Percentiles rank a stretch among this genome's conserved stretches.
Evolutionary conservation across 768 basidiomycete species (phyloP).

Genomic region (Agaricus subrufescens): DNA sequence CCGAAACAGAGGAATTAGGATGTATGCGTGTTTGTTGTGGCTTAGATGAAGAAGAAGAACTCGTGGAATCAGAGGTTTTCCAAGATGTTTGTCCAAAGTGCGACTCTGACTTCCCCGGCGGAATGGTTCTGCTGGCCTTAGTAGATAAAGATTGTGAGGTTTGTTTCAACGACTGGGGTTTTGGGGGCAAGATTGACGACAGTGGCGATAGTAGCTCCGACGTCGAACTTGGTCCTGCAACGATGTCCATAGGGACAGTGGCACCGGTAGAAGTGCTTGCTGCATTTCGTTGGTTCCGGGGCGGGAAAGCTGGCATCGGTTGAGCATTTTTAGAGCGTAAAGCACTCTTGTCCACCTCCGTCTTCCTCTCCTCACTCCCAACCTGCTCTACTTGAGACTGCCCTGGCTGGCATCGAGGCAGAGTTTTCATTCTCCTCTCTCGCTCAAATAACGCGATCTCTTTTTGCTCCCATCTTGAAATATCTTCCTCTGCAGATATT

Average conservation of each 20-base stretch:
- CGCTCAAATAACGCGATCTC: slow-evolving; percentile 19
- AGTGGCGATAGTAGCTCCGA: too few relatives aligned
- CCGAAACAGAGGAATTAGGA: too few relatives aligned
- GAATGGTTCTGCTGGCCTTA: neutral
- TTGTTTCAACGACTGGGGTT: too few relatives aligned
- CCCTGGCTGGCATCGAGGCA: neutral
- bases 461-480: slow-evolving; percentile 8
- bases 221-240: too few relatives aligned
- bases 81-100: too few relatives aligned
- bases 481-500: slow-evolving; percentile 18
- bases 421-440: neutral
- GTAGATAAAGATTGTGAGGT: neutral
- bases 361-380: neutral
- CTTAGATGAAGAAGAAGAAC: too few relatives aligned
- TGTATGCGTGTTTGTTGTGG: too few relatives aligned
- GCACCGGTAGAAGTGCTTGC: neutral
- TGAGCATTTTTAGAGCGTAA: neutral
- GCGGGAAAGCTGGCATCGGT: neutral
- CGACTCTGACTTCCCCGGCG: too few relatives aligned
- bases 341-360: neutral
- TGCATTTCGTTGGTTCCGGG: neutral
- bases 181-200: too few relatives aligned
- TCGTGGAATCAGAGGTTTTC: neutral
- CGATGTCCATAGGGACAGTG: too few relatives aligned
- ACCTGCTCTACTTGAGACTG: neutral